Conservation (phyloP, 768 basidiomycete genomes). For the Boletus tomentosulus region DNA sequence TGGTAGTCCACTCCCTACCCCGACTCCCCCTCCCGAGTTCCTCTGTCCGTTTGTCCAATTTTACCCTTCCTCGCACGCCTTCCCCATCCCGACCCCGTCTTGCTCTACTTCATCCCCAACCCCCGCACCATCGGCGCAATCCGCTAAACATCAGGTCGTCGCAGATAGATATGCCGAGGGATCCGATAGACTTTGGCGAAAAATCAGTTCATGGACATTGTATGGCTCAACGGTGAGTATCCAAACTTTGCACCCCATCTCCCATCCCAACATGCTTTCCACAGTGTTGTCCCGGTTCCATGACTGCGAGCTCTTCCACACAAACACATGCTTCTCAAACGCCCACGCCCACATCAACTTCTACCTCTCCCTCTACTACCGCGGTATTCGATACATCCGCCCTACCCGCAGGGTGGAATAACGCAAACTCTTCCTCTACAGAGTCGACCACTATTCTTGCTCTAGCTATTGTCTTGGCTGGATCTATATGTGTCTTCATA, state of each 20-base stretch:
- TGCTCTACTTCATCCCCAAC: constrained; percentile 12
- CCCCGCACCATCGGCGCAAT: not conserved
- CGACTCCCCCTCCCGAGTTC: constrained; percentile 47
- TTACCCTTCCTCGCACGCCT: not conserved
- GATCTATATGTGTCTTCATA: constrained; percentile 58
- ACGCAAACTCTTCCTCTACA: constrained; percentile 13
- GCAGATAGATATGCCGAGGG: constrained; percentile 53
- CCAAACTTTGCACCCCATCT: not conserved
- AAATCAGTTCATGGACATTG: constrained; percentile 50
- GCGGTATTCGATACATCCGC: constrained; percentile 18
- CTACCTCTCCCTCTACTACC: constrained; percentile 12
- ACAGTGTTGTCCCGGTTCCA: constrained; percentile 17
- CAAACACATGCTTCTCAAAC: not conserved
- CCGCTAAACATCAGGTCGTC: constrained; percentile 23
- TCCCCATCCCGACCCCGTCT: not conserved
- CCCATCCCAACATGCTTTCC: not conserved
- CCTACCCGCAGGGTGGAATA: constrained; percentile 57
- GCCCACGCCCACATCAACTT: constrained; percentile 9
- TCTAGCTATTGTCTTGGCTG: constrained; percentile 60
- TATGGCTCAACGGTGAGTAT: constrained; percentile 67
- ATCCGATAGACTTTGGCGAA: constrained; percentile 57
- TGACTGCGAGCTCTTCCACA: constrained; percentile 4
- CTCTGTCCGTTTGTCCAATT: constrained; percentile 50
- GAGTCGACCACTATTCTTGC: constrained; percentile 49
- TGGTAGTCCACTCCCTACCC: constrained; percentile 40